Base-by-base conservation (phyloP, 768 basidiomycete species). In the Boletus eberwhitei region DNA sequence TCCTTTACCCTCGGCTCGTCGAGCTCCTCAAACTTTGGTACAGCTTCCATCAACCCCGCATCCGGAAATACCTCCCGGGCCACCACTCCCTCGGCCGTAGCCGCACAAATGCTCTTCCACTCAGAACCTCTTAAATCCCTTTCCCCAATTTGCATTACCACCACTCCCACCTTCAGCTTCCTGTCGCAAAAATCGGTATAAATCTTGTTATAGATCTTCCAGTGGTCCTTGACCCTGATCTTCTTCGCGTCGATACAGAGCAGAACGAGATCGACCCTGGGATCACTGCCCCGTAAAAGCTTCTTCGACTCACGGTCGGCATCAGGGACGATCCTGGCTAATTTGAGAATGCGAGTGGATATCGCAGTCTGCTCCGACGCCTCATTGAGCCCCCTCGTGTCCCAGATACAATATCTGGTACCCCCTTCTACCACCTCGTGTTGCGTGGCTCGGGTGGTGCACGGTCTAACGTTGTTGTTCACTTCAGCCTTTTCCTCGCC, bases 321-420 rank as follows among this genome's bases (percentile, higher is more conserved):
- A 36, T 53, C 54, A 12, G 58, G 58, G 17, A 31, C 2, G 16
- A 57, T 35, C 36, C 61, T 8, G 22, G 26, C 2, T 13, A 42
- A 2, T 16, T 14, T 59, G 57, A 52, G 52, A 3, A 52, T 0
- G 24, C 64, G 59, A 24, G 13, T 39, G 24, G n/a, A 2, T 2
- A 48, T 1, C 11, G 21, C 26, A 14, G 4, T 36, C 44, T 29
- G 32, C 21, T 59, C 59, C 19, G 34, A 52, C 7, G 50, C 66
- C 39, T 66, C 66, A 24, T 61, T 61, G 47, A 66, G 48, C 8
- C 65, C 65, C 39, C 64, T 66, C 29, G 65, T 66, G 42, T 66
- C 65, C 64, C 61, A 66, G 44, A 66, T 50, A 13, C 26, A 53
- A 49, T 59, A 66, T 36, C 5, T 53, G 35, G 43, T 50, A 1